Evolutionary conservation across 169 alveolate genomes (phyloP), one percentile per base, ranked within the genome.

Genomic region (Pseudocohnilembus persalinus): DNA sequence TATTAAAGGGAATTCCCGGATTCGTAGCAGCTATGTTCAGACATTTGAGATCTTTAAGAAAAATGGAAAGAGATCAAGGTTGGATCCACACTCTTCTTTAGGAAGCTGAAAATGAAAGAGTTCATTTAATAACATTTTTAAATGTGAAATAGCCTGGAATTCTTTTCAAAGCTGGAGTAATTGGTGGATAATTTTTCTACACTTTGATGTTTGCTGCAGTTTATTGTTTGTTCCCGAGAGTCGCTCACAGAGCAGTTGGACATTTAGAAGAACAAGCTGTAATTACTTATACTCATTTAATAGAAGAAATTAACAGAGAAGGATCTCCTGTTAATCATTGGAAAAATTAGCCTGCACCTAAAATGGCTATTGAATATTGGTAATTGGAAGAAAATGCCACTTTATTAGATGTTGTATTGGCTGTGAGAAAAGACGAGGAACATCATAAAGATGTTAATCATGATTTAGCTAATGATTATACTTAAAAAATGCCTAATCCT

Each of bases 31-130:
- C 92, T 1, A 87, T 92, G 92, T 77, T 84, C 20, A 83, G 93
- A 29, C 93, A 92, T 82, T 63, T 92, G 29, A 83, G 86, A 75
- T 76, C 92, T 15, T 81, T 92, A 68, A 85, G 95, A 77, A 83
- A 88, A 15, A 76, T 91, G 90, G 75, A 80, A 74, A 65, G 90
- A 74, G 95, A 91, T 74, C 64, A 88, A 33, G 95, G 95, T 6
- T 88, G 91, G 93, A 88, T 91, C 0, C 95, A 89, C 74, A 79
- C 90, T 0, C 76, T 91, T n/a, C 83, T 91, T 68, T 90, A 91
- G 49, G 95, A 91, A 76, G 95, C 95, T n/a, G 92, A 88, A 84
- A 89, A 91, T 83, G 95, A 91, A 77, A 84, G 95, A 81, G 85
- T 88, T 73, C 95, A 91, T 78, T 75, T 91, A 29, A 74, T 88